Evolutionary conservation across 1,139 yeast genomes (phyloP).

Genomic region (Chernovozyma aurita): DNA sequence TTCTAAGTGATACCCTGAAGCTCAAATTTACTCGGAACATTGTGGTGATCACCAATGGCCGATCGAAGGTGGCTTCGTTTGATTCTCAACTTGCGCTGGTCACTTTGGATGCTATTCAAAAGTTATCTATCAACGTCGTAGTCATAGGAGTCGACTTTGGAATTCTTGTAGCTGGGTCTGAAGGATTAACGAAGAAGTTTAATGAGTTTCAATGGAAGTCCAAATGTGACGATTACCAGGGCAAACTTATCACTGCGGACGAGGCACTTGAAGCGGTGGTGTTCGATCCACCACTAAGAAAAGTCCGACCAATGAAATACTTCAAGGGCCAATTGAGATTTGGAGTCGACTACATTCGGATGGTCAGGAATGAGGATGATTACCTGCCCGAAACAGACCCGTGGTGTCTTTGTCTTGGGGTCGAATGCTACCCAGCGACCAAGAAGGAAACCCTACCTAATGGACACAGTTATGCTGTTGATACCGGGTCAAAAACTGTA

Average conservation of each 20-base stretch:
- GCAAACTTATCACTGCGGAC: conserved; percentile 13
- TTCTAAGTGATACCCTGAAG: conserved; percentile 24
- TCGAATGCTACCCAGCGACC: conserved; percentile 66
- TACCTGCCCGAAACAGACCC: conserved; percentile 5
- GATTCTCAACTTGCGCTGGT: conserved; percentile 13
- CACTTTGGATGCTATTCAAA: conserved; percentile 16
- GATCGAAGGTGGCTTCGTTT: conserved; percentile 10
- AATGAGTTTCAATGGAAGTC: conserved; percentile 14
- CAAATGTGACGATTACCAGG: conserved; percentile 11
- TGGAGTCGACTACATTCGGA: conserved; percentile 23
- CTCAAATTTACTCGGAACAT: conserved; percentile 35
- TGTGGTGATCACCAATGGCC: conserved; percentile 43
- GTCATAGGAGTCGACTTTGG: conserved; percentile 29
- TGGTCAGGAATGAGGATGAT: neutral
- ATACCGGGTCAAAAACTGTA: conserved; percentile 5
- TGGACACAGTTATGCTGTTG: conserved; percentile 29
- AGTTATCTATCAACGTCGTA: conserved; percentile 20
- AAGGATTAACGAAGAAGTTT: conserved; percentile 5
- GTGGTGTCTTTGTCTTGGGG: conserved; percentile 31
- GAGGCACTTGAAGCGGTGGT: conserved; percentile 13
- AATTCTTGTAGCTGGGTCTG: neutral
- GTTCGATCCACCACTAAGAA: conserved; percentile 25
- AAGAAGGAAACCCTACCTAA: conserved; percentile 36
- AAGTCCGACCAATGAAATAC: conserved; percentile 31
- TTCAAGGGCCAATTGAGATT: conserved; percentile 37